phyloP scores from a whole-genome alignment of 2,329 filamentous ascomycete species.

The Nectriaceae sp. region DNA sequence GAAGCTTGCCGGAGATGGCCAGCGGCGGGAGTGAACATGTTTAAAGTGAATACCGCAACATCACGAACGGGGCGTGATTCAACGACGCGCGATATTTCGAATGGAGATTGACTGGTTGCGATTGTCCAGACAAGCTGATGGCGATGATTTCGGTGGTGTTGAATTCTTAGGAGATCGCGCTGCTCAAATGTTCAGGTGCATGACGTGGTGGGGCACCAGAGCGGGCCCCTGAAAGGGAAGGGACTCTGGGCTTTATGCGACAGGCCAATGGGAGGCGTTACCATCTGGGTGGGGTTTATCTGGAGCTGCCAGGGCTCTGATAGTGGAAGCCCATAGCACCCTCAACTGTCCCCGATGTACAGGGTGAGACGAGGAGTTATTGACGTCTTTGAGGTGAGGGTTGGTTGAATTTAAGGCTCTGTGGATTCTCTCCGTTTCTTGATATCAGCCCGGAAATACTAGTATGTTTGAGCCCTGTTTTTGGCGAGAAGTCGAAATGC shows the following conservation, averaged over 20 bases:
- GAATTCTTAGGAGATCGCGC: background rate
- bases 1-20: slow-evolving; percentile 43
- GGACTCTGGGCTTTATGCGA: background rate
- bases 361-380: no score
- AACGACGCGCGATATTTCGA: slow-evolving; percentile 10
- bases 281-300: background rate
- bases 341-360: no score
- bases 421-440: no score
- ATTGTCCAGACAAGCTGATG: background rate
- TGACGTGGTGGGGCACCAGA: background rate
- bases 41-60: slow-evolving; percentile 28
- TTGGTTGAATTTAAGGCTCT: no score
- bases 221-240: background rate
- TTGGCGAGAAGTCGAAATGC: no score
- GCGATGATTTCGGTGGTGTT: background rate
- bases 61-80: slow-evolving; percentile 18
- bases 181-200: background rate
- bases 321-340: no score
- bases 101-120: background rate
- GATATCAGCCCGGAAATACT: no score
- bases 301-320: background rate
- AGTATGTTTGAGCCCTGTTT: no score
- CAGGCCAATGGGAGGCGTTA: background rate
- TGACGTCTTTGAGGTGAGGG: no score
- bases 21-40: slow-evolving; percentile 32